These are phyloP conservation scores for Chaetomium tenue DNA, from an alignment of 495 filamentous ascomycete species.

Conservation along the genomic window DNA sequence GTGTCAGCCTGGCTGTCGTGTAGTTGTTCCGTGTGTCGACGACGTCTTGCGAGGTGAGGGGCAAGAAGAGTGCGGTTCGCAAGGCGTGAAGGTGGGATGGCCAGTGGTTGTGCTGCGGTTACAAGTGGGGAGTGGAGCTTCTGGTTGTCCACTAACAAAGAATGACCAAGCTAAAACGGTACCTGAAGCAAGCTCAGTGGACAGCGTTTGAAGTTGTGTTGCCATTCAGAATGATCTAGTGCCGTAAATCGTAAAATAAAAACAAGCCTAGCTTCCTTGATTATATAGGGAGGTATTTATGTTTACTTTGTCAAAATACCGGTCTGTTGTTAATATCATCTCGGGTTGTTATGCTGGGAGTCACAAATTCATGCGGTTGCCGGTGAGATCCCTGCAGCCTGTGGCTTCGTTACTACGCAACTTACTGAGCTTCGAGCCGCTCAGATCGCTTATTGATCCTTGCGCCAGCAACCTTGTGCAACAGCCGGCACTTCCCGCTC, in stretches of 20 bases:
- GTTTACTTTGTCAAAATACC: background rate
- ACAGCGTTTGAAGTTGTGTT: background rate
- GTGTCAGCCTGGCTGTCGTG: background rate
- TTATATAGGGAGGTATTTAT: background rate
- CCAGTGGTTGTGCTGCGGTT: background rate
- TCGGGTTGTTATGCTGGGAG: constrained; percentile 21
- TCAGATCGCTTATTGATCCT: background rate
- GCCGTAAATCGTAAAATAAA: background rate
- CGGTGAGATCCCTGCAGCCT: constrained; percentile 14
- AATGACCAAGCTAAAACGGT: background rate
- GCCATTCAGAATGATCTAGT: background rate
- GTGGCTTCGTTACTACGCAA: constrained; percentile 9
- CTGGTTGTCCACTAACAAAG: background rate
- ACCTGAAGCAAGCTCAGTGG: background rate
- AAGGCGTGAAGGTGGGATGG: constrained; percentile 18
- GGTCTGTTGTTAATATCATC: background rate
- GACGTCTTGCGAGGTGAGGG: background rate
- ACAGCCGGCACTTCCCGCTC: constrained; percentile 2
- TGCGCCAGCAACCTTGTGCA: background rate
- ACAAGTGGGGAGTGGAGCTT: constrained; percentile 11
- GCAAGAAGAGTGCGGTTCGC: background rate
- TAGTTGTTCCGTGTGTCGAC: background rate
- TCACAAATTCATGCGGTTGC: constrained; percentile 29
- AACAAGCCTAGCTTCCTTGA: background rate
- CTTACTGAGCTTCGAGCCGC: background rate